phyloP scores from a whole-genome alignment of 805 yeast genomes.

The Helenozyma baotianmanensis region DNA sequence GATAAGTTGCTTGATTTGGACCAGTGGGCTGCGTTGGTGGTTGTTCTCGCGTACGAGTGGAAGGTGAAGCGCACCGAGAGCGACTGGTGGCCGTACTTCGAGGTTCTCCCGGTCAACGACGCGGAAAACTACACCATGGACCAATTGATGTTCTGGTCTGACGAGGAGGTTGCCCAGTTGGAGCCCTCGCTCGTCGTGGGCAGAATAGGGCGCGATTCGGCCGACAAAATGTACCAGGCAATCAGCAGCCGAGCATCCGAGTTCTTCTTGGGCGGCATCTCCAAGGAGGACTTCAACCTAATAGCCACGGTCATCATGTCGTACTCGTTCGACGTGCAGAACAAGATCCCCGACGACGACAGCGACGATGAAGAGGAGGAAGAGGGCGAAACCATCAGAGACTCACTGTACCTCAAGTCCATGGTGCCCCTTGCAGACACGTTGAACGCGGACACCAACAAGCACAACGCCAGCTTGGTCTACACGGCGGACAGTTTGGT shows the following conservation, averaged over 20 bases:
- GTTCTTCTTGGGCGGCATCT: constrained; percentile 13
- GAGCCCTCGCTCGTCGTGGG: constrained; percentile 66
- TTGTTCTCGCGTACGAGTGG: constrained; percentile 60
- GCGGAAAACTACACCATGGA: constrained; percentile 39
- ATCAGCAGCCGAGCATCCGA: constrained; percentile 11
- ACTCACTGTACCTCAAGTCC: constrained; percentile 52
- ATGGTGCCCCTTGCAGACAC: constrained; percentile 95
- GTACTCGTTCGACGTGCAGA: constrained; percentile 82
- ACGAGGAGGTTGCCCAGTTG: constrained; percentile 51
- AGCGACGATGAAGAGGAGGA: constrained; percentile 22
- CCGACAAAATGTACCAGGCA: constrained; percentile 53
- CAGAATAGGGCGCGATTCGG: constrained; percentile 67
- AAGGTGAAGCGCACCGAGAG: constrained; percentile 42
- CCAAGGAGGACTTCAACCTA: constrained; percentile 58
- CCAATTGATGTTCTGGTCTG: constrained; percentile 77
- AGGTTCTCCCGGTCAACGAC: constrained; percentile 56
- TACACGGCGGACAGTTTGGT: constrained; percentile 47
- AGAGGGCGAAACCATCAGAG: constrained; percentile 13
- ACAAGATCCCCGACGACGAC: constrained; percentile 21
- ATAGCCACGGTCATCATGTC: constrained; percentile 83
- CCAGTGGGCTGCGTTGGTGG: constrained; percentile 77
- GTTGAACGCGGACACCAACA: constrained; percentile 76
- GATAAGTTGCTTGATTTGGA: constrained; percentile 40
- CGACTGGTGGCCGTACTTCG: constrained; percentile 67
- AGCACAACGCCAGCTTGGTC: constrained; percentile 69